Evolutionary conservation across 1,284 basidiomycete species (phyloP).

Genomic region (Xerocomus minutiporus): DNA sequence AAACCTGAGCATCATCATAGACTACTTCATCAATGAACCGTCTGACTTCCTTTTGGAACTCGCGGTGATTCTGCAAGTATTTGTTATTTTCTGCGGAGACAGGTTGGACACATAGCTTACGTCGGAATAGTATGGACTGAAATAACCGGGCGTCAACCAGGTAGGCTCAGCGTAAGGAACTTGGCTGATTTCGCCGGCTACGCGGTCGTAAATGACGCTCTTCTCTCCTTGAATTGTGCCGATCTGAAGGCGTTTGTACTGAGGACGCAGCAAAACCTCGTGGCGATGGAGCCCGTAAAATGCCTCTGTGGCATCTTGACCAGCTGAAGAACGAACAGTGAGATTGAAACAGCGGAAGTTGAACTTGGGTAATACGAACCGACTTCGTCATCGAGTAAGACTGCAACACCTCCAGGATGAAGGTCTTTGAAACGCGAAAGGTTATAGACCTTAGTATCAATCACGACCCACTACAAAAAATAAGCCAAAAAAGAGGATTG

Average conservation of each 20-base stretch:
- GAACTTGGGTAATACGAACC: slow-evolving; percentile 43
- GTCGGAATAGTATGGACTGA: slow-evolving; percentile 68
- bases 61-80: slow-evolving; percentile 37
- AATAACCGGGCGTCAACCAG: slow-evolving; percentile 61
- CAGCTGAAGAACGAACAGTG: slow-evolving; percentile 37
- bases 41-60: slow-evolving; percentile 42
- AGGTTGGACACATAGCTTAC: slow-evolving; percentile 24
- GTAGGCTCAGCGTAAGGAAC: slow-evolving; percentile 72
- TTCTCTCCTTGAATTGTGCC: slow-evolving; percentile 55
- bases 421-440: slow-evolving; percentile 72
- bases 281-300: slow-evolving; percentile 72
- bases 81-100: neutral
- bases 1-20: slow-evolving; percentile 46
- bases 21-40: slow-evolving; percentile 43
- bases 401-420: slow-evolving; percentile 79
- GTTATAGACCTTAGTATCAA: slow-evolving; percentile 82
- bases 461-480: slow-evolving; percentile 66
- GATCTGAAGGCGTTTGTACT: slow-evolving; percentile 56
- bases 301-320: slow-evolving; percentile 66
- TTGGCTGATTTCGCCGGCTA: slow-evolving; percentile 47
- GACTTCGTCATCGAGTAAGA: slow-evolving; percentile 69
- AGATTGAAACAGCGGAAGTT: neutral
- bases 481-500: slow-evolving; percentile 8
- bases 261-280: slow-evolving; percentile 62
- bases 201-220: slow-evolving; percentile 42